Evolutionary conservation across 352 stramenopile species (phyloP).

Genomic region (Pythium aquatile): DNA sequence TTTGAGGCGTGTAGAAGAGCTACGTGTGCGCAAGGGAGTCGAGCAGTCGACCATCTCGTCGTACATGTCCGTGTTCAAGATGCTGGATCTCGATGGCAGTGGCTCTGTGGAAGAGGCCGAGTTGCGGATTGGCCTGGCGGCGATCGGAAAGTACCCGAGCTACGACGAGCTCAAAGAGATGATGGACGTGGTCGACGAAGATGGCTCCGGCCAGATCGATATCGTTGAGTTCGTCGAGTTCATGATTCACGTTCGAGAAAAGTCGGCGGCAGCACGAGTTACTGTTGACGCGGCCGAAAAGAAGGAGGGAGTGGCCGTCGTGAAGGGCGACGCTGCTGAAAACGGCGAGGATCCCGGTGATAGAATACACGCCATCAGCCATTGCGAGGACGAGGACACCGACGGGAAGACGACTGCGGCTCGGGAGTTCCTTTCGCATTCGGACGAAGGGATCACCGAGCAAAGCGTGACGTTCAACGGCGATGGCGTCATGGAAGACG

Average conservation of each 20-base stretch:
- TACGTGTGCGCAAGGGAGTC: constrained; percentile 54
- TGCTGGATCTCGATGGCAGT: constrained; percentile 80
- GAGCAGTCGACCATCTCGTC: constrained; percentile 48
- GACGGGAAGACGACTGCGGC: constrained; percentile 4
- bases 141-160: constrained; percentile 76
- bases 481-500: neutral
- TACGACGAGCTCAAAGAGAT: constrained; percentile 85
- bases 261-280: constrained; percentile 33
- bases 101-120: constrained; percentile 86
- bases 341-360: constrained; percentile 7
- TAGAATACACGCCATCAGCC: constrained; percentile 23
- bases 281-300: constrained; percentile 5
- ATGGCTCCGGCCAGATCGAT: constrained; percentile 83
- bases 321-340: neutral
- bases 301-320: neutral
- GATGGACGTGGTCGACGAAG: constrained; percentile 85
- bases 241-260: constrained; percentile 80
- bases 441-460: neutral
- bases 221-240: constrained; percentile 88
- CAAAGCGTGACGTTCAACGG: constrained; percentile 1
- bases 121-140: constrained; percentile 70
- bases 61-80: constrained; percentile 83
- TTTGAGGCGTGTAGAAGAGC: constrained; percentile 53
- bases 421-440: constrained; percentile 6
- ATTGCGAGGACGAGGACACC: constrained; percentile 15